A percentile compares a stretch with the other conserved stretches of the same genome.
These are phyloP conservation scores for Aureobasidium sp. DNA, from an alignment of 2,329 filamentous ascomycete species.

Conservation along the genomic window DNA sequence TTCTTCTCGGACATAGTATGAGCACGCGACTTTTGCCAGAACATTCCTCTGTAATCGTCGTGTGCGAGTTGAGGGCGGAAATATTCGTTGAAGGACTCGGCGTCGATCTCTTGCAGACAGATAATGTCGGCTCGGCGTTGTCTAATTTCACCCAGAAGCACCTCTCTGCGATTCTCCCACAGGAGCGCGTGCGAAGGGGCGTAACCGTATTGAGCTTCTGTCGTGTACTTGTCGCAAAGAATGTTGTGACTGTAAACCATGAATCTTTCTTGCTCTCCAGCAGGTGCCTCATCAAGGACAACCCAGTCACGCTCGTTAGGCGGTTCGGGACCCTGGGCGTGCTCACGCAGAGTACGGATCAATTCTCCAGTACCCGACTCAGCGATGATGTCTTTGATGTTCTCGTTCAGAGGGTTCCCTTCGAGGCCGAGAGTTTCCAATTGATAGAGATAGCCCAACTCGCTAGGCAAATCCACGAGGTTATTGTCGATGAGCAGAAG, in stretches of 20 bases:
- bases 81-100: slow-evolving; percentile 83
- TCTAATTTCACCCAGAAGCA: slow-evolving; percentile 75
- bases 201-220: slow-evolving; percentile 77
- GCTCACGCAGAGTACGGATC: slow-evolving; percentile 74
- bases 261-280: slow-evolving; percentile 52
- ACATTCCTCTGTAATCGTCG: slow-evolving; percentile 86
- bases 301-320: slow-evolving; percentile 71
- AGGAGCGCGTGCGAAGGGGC: slow-evolving; percentile 71
- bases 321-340: slow-evolving; percentile 74
- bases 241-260: slow-evolving; percentile 93
- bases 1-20: slow-evolving; percentile 89
- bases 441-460: slow-evolving; percentile 81
- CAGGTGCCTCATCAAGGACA: slow-evolving; percentile 51
- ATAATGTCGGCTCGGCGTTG: slow-evolving; percentile 78
- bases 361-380: slow-evolving; percentile 81
- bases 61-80: slow-evolving; percentile 81
- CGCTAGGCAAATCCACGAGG: slow-evolving; percentile 70
- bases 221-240: slow-evolving; percentile 88
- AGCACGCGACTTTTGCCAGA: slow-evolving; percentile 82
- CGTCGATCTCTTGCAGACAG: slow-evolving; percentile 88
- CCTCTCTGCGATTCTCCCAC: slow-evolving; percentile 79
- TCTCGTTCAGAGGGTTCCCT: slow-evolving; percentile 74
- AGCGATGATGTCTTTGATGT: slow-evolving; percentile 72
- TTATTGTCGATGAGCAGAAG: slow-evolving; percentile 86
- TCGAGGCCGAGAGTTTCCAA: slow-evolving; percentile 86